These are phyloP conservation scores for Epichloe gansuensis DNA, from an alignment of 2,329 filamentous ascomycete genomes.

Conservation along the genomic window DNA sequence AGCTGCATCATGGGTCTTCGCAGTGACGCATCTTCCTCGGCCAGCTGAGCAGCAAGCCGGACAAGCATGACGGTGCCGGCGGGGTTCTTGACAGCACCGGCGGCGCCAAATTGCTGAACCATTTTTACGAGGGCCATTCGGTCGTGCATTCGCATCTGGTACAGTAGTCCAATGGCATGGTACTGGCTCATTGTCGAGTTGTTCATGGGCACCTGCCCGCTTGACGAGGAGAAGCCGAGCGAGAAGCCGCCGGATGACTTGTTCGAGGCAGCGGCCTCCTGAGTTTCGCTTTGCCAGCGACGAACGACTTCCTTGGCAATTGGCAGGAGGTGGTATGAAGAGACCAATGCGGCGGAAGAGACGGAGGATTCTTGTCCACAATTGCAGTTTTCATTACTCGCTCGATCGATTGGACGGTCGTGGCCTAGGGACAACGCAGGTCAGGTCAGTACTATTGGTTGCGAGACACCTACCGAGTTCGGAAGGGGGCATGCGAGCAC, in stretches of 20 bases:
- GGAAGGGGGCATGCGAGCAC: slow-evolving; percentile 17
- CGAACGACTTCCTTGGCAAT: slow-evolving; percentile 91
- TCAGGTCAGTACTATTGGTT: background rate
- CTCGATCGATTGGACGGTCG: slow-evolving; percentile 94
- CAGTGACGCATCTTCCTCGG: slow-evolving; percentile 81
- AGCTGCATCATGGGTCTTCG: slow-evolving; percentile 95
- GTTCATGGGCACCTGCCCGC: slow-evolving; percentile 64
- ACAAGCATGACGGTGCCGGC: slow-evolving; percentile 89
- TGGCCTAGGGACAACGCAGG: slow-evolving; percentile 43
- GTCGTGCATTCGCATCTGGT: slow-evolving; percentile 96
- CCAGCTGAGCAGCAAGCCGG: slow-evolving; percentile 80
- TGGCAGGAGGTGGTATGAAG: slow-evolving; percentile 93
- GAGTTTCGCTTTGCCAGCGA: slow-evolving; percentile 97
- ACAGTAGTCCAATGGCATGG: slow-evolving; percentile 91
- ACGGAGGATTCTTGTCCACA: slow-evolving; percentile 97
- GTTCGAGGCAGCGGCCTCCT: slow-evolving; percentile 82
- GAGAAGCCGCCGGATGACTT: slow-evolving; percentile 87
- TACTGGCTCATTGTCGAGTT: slow-evolving; percentile 98
- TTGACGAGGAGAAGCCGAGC: slow-evolving; percentile 78
- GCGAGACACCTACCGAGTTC: background rate
- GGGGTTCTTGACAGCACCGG: slow-evolving; percentile 88
- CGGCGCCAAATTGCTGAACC: slow-evolving; percentile 96
- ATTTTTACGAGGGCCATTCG: slow-evolving; percentile 98
- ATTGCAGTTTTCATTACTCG: slow-evolving; percentile 98
- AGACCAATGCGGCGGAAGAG: slow-evolving; percentile 88